Base-by-base conservation (phyloP, 805 yeast genomes). In the Kodamaea kaohsiungensis region DNA sequence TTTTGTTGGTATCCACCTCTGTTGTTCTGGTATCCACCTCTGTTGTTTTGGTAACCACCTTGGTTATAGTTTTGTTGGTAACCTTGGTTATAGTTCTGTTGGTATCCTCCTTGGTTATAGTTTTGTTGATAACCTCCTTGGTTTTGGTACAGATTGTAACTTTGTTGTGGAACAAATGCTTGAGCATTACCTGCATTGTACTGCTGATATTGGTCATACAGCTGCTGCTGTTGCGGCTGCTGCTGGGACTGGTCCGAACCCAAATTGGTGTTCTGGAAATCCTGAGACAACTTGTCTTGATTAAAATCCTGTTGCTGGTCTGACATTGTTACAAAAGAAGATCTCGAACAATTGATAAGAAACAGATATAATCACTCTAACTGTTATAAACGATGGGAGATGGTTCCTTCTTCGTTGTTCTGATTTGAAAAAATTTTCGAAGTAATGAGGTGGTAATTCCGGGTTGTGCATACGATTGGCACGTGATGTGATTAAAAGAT, bases 181-280 rank as follows among this genome's bases (percentile, higher is more conserved):
- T 76, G 76, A 9, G 80, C 80, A 25, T 46, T 37, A 57, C 72
- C 76, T 30, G 88, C 84, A 61, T 84, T 81, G 69, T 64, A 83
- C 49, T 65, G 40, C 15, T 42, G 38, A 52, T 59, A 30, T 48
- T 50, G 43, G 45, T 40, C 45, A 25, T 17, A 40, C 45, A 40
- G 45, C 19, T 40, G 45, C 12, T 40, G 35, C 35, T 30, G 35
- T 30, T 30, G 35, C 13, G 35, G 35, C 45, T 53, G 64, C 30
- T 59, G 58, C 56, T 53, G 53, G 19, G 39, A 40, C 10, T 50
- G 48, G 43, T 56, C 60, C 35, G 57, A 62, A 30, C 66, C 70
- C 58, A 81, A 55, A 54, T 75, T 71, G 55, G 78, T 60, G 58
- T 79, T 73, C 58, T 73, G 77, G 62, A 81, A 63, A 59, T 75